Base-by-base conservation (phyloP, 176 grass and related monocot genomes). In the Paspalum notatum region DNA sequence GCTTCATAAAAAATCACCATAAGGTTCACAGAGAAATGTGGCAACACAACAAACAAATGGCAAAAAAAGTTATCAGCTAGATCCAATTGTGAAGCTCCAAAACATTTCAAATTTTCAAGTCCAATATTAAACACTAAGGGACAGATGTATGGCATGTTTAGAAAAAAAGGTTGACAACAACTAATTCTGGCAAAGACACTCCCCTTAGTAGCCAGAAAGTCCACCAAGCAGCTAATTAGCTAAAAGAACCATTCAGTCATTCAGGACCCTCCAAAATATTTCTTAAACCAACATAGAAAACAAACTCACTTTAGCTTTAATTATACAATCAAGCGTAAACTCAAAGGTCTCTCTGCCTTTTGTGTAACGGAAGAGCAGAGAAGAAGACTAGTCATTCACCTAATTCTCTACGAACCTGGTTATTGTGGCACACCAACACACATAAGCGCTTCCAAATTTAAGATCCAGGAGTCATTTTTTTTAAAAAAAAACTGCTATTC, bases 1-100 rank as follows among this genome's bases (percentile, higher is more conserved):
- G 80, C 96, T 98, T 75, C 27, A 83, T 68, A 62, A 26, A 53
- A 77, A 51, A 54, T 76, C 13, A 45, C 21, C 3, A 44, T 80
- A 80, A 65, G 40, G 20, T 80, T 73, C 50, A 74, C 8, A 52
- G 16, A 79, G 26, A 25, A 25, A 63, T 72, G 58, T 22, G 39
- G 21, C 24, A 72, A 72, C 58, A 72, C 37, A 61, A 62, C 17
- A 47, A 11, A 22, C 12, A 22, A 56, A 37, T 43, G 49, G 53
- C 21, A 32, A 67, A 76, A 76, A 59, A 32, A 3, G 20, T 12
- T 13, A 49, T 51, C 5, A 48, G 6, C 16, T 57, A 73, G 42
- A 50, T 66, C 51, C 18, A 66, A 44, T 57, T 10, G 16, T 47
- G 22, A 45, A 41, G 20, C 82, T 75, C 50, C 4, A 12, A 81